Conservation (phyloP, 192 early-diverging fungal species). For the Paraglomus occultum region DNA sequence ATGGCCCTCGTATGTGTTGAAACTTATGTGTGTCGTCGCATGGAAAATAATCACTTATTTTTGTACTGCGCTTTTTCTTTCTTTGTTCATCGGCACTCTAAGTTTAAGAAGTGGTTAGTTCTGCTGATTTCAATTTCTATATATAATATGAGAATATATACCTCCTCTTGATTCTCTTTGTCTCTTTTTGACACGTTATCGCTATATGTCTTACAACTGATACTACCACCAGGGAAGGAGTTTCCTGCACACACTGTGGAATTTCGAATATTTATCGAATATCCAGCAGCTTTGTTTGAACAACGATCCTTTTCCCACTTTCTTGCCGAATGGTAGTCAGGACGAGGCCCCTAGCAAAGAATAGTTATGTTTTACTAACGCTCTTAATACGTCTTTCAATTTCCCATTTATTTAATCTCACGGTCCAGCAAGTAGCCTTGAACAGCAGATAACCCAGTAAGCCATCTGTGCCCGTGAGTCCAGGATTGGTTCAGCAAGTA, state of each 20-base stretch:
- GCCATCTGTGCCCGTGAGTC: slow-evolving; percentile 6
- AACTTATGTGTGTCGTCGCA: no score
- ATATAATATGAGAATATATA: not conserved
- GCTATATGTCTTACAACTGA: not conserved
- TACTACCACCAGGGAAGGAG: not conserved
- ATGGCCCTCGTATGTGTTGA: no score
- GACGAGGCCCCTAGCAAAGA: slow-evolving; percentile 18
- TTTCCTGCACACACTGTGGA: not conserved
- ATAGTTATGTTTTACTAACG: slow-evolving; percentile 6
- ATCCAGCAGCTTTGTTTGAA: not conserved
- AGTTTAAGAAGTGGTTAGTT: slow-evolving; percentile 6
- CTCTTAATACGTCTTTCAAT: slow-evolving; percentile 2
- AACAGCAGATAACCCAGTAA: slow-evolving; percentile 2
- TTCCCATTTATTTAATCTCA: slow-evolving; percentile 4
- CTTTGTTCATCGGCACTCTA: no score
- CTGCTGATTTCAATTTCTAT: not conserved
- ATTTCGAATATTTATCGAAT: slow-evolving; percentile 20
- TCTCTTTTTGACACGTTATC: not conserved
- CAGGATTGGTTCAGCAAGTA: slow-evolving; percentile 15
- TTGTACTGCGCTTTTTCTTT: no score
- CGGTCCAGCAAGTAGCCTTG: not conserved
- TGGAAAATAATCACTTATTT: no score
- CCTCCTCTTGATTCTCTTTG: not conserved
- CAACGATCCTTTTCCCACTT: slow-evolving; percentile 4
- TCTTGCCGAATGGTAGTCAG: slow-evolving; percentile 1